Evolutionary conservation across 140 eudicot genomes (phyloP), one percentile per base, ranked within the genome.

Genomic region (Senecio squalidus): DNA sequence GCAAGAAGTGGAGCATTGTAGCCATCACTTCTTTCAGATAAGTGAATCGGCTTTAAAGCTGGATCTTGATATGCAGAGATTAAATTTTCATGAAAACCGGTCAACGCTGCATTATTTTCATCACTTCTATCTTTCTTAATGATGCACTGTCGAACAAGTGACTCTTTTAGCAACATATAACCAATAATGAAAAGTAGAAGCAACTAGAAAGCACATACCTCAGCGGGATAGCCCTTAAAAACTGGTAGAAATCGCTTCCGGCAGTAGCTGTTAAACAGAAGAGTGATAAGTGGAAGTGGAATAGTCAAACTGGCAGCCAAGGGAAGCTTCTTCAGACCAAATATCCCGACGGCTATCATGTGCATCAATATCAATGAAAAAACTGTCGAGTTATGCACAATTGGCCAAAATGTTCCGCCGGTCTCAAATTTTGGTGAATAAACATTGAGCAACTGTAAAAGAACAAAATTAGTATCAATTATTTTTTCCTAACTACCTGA

Each of bases 341-440:
- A 91, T 58, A 86, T 81, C 48, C 96, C 98, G 34, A 84, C 65
- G 44, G 98, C 96, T 59, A 91, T 83, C 38, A 83, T 39, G 40
- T 91, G 98, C 98, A 91, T 86, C 69, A 91, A 75, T 30, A 83
- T 10, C 73, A 91, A 72, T 17, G 96, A 76, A 77, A 80, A 86
- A 23, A 91, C 51, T 20, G 80, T 91, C 14, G 84, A 76, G 53
- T 78, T 78, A 56, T 86, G 92, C 74, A 83, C 84, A 34, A 91
- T 69, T 34, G 98, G 96, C 98, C 98, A 91, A 69, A 80, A 91
- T 45, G 68, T 79, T 34, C 98, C 98, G 8, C 83, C 90, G 29
- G 94, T 91, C 66, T 86, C 96, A 52, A 67, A 91, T 74, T 76
- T 83, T 11, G 98, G 96, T 41, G 75, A 71, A 75, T 91, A 91